phyloP scores from a whole-genome alignment of 495 filamentous ascomycete species.

The Lepidopterella palustris region DNA sequence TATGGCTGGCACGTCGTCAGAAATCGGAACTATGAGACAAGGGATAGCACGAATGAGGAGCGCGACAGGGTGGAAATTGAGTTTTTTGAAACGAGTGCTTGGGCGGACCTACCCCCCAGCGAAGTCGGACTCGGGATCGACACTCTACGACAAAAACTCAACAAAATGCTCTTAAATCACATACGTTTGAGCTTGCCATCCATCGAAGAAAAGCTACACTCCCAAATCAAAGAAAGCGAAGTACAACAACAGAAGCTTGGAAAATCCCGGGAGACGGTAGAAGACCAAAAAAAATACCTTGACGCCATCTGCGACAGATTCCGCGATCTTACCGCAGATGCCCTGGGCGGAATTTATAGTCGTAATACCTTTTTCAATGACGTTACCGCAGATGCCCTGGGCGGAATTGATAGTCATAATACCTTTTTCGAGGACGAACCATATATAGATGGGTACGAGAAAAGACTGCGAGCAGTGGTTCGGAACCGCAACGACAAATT shows the following conservation, averaged over 20 bases:
- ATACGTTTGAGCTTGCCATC: conserved; percentile 4
- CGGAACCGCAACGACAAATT: conserved; percentile 18
- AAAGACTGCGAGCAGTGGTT: conserved; percentile 7
- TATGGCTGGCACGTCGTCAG: conserved; percentile 19
- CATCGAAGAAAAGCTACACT: background rate
- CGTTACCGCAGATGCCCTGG: conserved; percentile 4
- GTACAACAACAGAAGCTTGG: conserved; percentile 2
- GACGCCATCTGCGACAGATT: conserved; percentile 6
- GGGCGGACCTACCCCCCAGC: background rate
- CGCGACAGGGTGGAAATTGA: conserved; percentile 7
- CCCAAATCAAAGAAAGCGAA: background rate
- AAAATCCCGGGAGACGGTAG: background rate
- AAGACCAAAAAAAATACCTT: conserved; percentile 12
- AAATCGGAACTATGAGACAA: conserved; percentile 6
- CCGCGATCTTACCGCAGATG: background rate
- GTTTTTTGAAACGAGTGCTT: conserved; percentile 12
- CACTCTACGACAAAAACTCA: conserved; percentile 6
- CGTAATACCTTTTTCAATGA: conserved; percentile 3
- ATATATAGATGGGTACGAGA: background rate
- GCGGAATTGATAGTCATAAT: background rate
- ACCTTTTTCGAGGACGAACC: background rate
- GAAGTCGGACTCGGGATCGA: conserved; percentile 7
- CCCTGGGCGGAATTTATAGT: conserved; percentile 10
- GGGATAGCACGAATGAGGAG: conserved; percentile 7
- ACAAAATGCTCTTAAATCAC: conserved; percentile 14